Conservation (phyloP, 169 alveolate species). For the Cryptosporidium viatorum region DNA sequence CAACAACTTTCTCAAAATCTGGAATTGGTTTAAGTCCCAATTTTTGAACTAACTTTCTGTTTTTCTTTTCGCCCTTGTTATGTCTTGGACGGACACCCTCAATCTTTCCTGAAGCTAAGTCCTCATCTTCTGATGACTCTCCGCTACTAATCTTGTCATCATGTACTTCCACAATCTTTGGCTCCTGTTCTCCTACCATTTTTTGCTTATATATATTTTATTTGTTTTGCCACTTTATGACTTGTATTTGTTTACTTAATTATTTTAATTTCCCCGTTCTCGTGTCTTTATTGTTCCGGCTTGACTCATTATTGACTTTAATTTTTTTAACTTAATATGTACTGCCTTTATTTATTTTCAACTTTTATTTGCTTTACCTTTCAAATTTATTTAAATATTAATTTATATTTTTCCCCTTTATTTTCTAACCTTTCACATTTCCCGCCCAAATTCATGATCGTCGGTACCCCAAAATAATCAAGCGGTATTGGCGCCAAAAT, state of each 20-base stretch:
- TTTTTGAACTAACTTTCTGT: conserved; percentile 57
- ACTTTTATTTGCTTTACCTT: background rate
- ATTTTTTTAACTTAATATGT: background rate
- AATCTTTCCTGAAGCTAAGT: background rate
- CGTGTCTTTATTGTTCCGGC: conserved; percentile 25
- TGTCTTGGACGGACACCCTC: conserved; percentile 51
- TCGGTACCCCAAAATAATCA: background rate
- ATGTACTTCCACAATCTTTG: conserved; percentile 64
- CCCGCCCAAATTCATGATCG: background rate
- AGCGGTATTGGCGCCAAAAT: conserved; percentile 4
- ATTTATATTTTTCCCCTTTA: background rate
- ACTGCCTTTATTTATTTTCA: background rate
- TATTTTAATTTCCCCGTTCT: conserved; percentile 5
- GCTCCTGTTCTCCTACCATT: conserved; percentile 67
- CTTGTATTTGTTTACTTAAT: background rate
- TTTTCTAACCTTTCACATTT: background rate
- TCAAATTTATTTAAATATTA: background rate
- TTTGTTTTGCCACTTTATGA: background rate
- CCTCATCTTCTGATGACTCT: conserved; percentile 61
- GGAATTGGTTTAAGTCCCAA: conserved; percentile 62
- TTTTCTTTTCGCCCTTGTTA: conserved; percentile 64
- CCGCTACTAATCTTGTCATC: conserved; percentile 68
- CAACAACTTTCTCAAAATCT: conserved; percentile 62
- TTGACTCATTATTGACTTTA: background rate
- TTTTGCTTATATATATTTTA: background rate